A percentile compares a stretch with the other conserved stretches of the same genome.
Conservation (phyloP, 139 green algal genomes). For the Coelastrella sp. region DNA sequence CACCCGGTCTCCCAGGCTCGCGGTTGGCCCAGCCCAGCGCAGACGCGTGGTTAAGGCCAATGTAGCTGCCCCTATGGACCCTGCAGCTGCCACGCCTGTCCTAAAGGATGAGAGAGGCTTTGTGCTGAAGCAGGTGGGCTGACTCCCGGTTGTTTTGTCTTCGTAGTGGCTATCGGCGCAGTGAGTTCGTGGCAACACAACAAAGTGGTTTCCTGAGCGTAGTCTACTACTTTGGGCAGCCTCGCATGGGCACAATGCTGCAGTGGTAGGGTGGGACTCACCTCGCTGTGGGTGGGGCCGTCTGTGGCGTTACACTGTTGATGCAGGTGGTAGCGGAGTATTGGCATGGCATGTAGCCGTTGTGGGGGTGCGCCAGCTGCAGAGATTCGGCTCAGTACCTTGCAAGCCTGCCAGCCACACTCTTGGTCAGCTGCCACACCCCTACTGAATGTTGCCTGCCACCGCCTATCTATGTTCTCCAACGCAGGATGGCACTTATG, state of each 20-base stretch:
- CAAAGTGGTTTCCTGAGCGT: too few species aligned
- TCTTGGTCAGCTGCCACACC: too few species aligned
- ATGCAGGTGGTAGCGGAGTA: too few species aligned
- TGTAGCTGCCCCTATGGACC: slow-evolving; percentile 26
- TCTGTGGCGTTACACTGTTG: too few species aligned
- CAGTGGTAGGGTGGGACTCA: neutral
- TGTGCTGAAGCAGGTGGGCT: slow-evolving; percentile 30
- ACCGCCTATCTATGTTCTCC: neutral
- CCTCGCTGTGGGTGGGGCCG: too few species aligned
- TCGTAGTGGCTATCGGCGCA: neutral
- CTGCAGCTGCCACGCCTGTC: neutral
- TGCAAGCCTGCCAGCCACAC: too few species aligned
- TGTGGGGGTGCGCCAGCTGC: too few species aligned
- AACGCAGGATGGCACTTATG: slow-evolving; percentile 56
- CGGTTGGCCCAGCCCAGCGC: neutral
- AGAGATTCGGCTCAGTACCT: too few species aligned
- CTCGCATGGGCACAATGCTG: too few species aligned
- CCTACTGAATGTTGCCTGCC: neutral
- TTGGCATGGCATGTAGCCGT: too few species aligned
- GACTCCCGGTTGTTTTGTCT: neutral
- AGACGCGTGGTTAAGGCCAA: slow-evolving; percentile 11
- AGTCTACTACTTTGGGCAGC: too few species aligned
- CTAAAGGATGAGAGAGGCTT: slow-evolving; percentile 36
- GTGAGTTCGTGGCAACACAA: neutral
- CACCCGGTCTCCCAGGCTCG: neutral